A percentile compares a stretch with the other conserved stretches of the same genome.
Evolutionary conservation across 1,284 basidiomycete species (phyloP).

Genomic region (Boletus semigastroideus): DNA sequence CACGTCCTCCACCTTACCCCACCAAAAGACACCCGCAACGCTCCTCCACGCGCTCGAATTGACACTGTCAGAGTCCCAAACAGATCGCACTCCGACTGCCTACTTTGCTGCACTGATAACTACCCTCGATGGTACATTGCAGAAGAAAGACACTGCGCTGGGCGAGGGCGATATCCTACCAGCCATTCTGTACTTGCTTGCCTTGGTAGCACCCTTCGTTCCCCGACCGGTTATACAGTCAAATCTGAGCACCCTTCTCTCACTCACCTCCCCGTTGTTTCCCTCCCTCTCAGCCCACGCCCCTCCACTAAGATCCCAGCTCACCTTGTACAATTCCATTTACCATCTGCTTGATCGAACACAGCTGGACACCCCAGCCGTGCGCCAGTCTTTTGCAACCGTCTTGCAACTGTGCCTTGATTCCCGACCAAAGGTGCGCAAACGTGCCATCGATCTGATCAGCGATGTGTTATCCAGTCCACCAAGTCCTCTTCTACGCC

Average conservation of each 20-base stretch:
- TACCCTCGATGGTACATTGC: conserved; percentile 72
- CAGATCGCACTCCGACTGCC: conserved; percentile 73
- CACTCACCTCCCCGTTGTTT: conserved; percentile 79
- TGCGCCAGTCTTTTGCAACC: conserved; percentile 76
- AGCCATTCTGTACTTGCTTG: conserved; percentile 88
- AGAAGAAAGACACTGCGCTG: conserved; percentile 59
- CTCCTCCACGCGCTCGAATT: conserved; percentile 88
- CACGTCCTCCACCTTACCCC: conserved; percentile 74
- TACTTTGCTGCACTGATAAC: conserved; percentile 89
- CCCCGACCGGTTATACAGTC: conserved; percentile 71
- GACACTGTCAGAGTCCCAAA: conserved; percentile 78
- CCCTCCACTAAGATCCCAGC: conserved; percentile 70
- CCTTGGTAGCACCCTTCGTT: conserved; percentile 75
- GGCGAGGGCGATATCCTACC: conserved; percentile 83
- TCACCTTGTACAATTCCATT: conserved; percentile 71
- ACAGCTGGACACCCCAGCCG: conserved; percentile 66
- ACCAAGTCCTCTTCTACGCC: conserved; percentile 70
- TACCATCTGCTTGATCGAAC: conserved; percentile 67
- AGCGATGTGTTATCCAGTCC: conserved; percentile 73
- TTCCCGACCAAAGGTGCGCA: conserved; percentile 91
- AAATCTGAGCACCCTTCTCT: conserved; percentile 61
- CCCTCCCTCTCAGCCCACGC: conserved; percentile 63
- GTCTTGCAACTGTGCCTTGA: conserved; percentile 85
- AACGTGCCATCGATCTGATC: conserved; percentile 85
- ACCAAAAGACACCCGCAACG: conserved; percentile 90